Conservation (phyloP, 495 filamentous ascomycete species). For the Hypomontagnella monticulosa region DNA sequence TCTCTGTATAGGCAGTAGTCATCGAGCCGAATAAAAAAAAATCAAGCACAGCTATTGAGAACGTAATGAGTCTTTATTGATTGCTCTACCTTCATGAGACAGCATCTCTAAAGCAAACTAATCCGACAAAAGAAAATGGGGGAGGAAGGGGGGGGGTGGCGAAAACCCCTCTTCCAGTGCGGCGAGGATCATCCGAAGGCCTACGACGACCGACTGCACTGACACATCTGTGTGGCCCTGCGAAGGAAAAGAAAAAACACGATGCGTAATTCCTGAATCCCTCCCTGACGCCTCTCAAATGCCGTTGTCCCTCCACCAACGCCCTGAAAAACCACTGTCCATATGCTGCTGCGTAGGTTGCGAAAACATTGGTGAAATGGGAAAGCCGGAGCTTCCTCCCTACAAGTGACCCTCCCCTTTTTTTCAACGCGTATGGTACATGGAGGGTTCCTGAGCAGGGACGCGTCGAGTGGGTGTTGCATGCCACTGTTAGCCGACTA, state of each 20-base stretch:
- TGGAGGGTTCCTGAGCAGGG: constrained; percentile 16
- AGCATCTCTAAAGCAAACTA: constrained; percentile 19
- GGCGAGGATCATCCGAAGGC: background rate
- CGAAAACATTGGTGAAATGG: constrained; percentile 37
- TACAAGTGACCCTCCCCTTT: background rate
- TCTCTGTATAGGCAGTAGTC: background rate
- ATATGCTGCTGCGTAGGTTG: constrained; percentile 34
- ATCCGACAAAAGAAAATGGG: constrained; percentile 30
- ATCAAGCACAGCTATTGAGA: constrained; percentile 8
- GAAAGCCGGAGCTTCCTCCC: constrained; percentile 16
- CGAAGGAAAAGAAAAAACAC: constrained; percentile 9
- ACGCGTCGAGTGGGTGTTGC: constrained; percentile 11
- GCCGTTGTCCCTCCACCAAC: constrained; percentile 31
- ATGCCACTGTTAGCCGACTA: constrained; percentile 11
- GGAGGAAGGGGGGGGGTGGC: constrained; percentile 4
- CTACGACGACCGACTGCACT: background rate
- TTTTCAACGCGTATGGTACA: constrained; percentile 18
- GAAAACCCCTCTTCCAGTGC: constrained; percentile 2
- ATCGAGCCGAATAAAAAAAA: background rate
- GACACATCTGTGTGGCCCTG: background rate
- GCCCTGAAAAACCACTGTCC: constrained; percentile 33
- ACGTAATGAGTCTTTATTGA: constrained; percentile 18
- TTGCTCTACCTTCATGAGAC: constrained; percentile 26
- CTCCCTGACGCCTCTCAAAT: constrained; percentile 38
- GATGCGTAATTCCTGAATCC: constrained; percentile 29